Evolutionary conservation across 768 basidiomycete species (phyloP).

Genomic region (Leccinum pellstonianum): DNA sequence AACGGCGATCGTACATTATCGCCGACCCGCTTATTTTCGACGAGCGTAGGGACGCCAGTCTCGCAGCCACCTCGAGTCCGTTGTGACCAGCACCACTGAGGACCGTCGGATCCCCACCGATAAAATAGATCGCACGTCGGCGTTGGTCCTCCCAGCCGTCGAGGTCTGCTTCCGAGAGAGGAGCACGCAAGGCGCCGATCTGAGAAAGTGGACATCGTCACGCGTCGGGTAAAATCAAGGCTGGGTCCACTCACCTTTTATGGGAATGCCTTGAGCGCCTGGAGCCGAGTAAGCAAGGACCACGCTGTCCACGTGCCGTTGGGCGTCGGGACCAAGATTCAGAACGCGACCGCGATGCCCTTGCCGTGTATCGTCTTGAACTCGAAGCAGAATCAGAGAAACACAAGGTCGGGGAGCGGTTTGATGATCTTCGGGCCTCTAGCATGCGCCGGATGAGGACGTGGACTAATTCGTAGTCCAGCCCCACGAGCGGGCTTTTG

Average conservation of each 20-base stretch:
- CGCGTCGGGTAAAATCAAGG: neutral
- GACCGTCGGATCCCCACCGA: constrained; percentile 50
- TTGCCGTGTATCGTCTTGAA: constrained; percentile 51
- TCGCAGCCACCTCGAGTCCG: constrained; percentile 61
- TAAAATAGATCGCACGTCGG: constrained; percentile 41
- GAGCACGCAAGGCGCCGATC: constrained; percentile 41
- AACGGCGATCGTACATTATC: constrained; percentile 34
- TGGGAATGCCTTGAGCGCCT: constrained; percentile 50
- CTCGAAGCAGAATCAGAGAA: constrained; percentile 55
- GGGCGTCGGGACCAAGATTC: constrained; percentile 46
- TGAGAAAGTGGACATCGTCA: neutral
- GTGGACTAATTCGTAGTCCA: no score
- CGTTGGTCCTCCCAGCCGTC: constrained; percentile 52
- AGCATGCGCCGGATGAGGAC: constrained; percentile 38
- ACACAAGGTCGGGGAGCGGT: constrained; percentile 52
- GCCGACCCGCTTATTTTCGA: constrained; percentile 49
- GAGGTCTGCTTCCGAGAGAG: constrained; percentile 37
- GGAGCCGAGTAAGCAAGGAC: constrained; percentile 57
- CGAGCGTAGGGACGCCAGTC: constrained; percentile 56
- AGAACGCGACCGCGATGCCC: no score
- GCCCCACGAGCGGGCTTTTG: no score
- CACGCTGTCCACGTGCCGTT: constrained; percentile 54
- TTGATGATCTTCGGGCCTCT: constrained; percentile 33
- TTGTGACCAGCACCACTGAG: constrained; percentile 66
- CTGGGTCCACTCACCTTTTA: constrained; percentile 35